These are phyloP conservation scores for Stellera chamaejasme DNA, from an alignment of 345 rosid genomes.

Conservation along the genomic window DNA sequence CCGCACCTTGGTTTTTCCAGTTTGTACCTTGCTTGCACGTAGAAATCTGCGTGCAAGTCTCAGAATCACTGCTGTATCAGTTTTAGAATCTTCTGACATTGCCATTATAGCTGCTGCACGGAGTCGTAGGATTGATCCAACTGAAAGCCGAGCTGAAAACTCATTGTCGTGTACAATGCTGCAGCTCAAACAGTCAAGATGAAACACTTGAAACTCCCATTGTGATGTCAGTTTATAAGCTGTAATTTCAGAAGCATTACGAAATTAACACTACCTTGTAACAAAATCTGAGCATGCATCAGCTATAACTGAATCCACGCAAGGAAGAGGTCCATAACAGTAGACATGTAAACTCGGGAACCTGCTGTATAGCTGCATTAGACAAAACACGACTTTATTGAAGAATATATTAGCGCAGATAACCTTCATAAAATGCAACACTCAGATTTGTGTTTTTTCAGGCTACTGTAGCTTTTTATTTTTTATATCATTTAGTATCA, in stretches of 20 bases:
- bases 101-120: slow-evolving; percentile 76
- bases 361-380: slow-evolving; percentile 41
- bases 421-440: too few relatives aligned
- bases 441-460: too few relatives aligned
- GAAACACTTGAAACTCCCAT: slow-evolving; percentile 2
- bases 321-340: slow-evolving; percentile 84
- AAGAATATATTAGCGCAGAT: too few relatives aligned
- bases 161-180: slow-evolving; percentile 79
- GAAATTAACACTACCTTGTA: slow-evolving; percentile 49
- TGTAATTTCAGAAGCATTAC: slow-evolving; percentile 10
- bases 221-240: slow-evolving; percentile 1
- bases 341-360: slow-evolving; percentile 70
- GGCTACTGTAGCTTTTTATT: too few relatives aligned
- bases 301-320: slow-evolving; percentile 63
- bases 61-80: slow-evolving; percentile 51
- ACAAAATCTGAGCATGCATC: slow-evolving; percentile 76
- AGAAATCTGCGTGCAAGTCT: slow-evolving; percentile 74
- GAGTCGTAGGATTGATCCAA: slow-evolving; percentile 77
- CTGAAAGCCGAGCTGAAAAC: slow-evolving; percentile 87
- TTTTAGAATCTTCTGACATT: slow-evolving; percentile 52
- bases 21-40: slow-evolving; percentile 29
- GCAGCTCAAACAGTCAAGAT: slow-evolving; percentile 30
- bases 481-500: too few relatives aligned
- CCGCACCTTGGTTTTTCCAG: slow-evolving; percentile 4
- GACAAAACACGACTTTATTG: background rate